A percentile compares a stretch with the other conserved stretches of the same genome.
Evolutionary conservation across 129 eudicot species (phyloP).

Genomic region (Flaveria robusta): DNA sequence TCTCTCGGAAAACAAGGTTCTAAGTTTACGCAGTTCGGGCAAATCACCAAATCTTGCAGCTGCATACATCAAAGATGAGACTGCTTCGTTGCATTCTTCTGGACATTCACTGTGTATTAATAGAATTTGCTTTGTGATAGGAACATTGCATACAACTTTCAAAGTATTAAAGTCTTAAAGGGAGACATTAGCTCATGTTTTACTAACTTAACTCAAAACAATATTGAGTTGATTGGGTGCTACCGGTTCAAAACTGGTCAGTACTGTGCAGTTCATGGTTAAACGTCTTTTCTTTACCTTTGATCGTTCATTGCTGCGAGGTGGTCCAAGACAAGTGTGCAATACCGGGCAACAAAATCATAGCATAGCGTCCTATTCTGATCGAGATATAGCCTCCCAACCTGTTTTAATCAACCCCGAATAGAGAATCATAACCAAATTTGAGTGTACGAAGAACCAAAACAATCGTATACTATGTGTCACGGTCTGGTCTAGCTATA

Average conservation of each 20-base stretch:
- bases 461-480: neutral
- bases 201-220: too few species aligned
- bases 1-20: constrained; percentile 54
- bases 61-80: constrained; percentile 63
- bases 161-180: too few species aligned
- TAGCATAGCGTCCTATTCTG: constrained; percentile 54
- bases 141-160: neutral
- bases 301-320: constrained; percentile 50
- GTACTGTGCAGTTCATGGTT: too few species aligned
- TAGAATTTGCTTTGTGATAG: neutral
- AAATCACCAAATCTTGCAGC: constrained; percentile 84
- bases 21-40: constrained; percentile 74
- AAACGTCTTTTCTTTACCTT: constrained; percentile 37
- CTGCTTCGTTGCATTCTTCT: constrained; percentile 75
- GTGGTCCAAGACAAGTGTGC: constrained; percentile 39
- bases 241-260: too few species aligned
- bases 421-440: too few species aligned
- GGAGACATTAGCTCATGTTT: too few species aligned
- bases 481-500: too few species aligned
- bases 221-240: too few species aligned
- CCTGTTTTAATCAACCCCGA: constrained; percentile 41
- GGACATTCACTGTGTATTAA: constrained; percentile 60
- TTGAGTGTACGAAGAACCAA: neutral
- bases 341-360: constrained; percentile 51
- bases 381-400: constrained; percentile 62